phyloP scores from a whole-genome alignment of 73 alveolate genomes.

The Tetrahymena elliotti region DNA sequence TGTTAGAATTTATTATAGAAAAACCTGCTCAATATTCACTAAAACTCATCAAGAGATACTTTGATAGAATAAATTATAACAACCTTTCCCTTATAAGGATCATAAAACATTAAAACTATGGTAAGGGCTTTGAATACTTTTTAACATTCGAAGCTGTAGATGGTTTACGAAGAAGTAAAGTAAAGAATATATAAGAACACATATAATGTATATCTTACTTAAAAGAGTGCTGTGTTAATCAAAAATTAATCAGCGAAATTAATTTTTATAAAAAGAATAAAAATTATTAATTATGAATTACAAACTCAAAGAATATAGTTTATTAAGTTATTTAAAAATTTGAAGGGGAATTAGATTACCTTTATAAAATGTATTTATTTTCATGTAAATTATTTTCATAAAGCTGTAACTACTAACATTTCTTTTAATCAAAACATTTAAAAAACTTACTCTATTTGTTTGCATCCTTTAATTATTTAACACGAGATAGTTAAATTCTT shows the following conservation, averaged over 20 bases:
- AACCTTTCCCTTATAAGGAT: neutral
- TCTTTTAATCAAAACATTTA: too few species aligned
- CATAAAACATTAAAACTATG: neutral
- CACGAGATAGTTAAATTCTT: too few species aligned
- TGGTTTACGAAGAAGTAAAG: neutral
- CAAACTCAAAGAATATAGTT: too few species aligned
- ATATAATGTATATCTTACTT: neutral
- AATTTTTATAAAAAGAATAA: neutral
- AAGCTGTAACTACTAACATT: too few species aligned
- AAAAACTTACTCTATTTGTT: too few species aligned
- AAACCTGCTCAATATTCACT: neutral
- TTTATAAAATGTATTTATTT: too few species aligned
- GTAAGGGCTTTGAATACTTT: neutral
- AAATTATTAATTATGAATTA: neutral
- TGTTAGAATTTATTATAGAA: neutral
- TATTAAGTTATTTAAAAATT: too few species aligned
- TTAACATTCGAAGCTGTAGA: neutral
- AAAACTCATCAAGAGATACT: neutral
- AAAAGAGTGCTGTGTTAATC: neutral
- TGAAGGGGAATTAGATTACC: too few species aligned
- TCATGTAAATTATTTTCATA: too few species aligned
- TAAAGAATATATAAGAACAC: neutral
- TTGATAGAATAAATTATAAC: neutral
- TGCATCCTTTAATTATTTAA: too few species aligned
- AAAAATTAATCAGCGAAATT: neutral